Base-by-base conservation (phyloP, 768 basidiomycete species). In the Naganishia vaughanmartiniae region DNA sequence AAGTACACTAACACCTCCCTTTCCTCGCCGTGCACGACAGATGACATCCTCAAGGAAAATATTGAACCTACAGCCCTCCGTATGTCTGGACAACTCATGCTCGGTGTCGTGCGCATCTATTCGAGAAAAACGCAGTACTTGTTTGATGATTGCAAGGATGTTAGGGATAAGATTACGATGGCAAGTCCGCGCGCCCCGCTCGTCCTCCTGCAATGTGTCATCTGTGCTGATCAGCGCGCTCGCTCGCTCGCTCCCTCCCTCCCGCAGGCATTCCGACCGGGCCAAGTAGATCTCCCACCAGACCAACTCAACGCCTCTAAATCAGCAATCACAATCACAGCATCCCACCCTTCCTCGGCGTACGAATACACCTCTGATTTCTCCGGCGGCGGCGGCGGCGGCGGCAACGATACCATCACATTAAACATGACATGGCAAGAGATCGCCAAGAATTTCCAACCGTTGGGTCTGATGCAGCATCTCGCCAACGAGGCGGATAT, bases 111-210 rank as follows among this genome's bases (percentile, higher is more conserved):
- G 66, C 87, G 96, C 68, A 98, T 99, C 77, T 99, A 99, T 82
- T 93, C 92, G 77, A 86, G 95, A 54, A 99, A 99, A 81, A 93
- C 94, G 21, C 96, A 97, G 78, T 99, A 99, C 81, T 86, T 99
- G 3, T 83, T 97, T 73, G 96, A 99, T 77, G 96, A 99, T 79
- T 97, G 95, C 78, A 96, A 96, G 72, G 96, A 99, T 80, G 93
- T 95, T 0, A 83, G 98, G 54, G 84, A 94, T 46, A 93, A 93
- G 81, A 94, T 97, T 57, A 95, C 94, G 82, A 91, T 96, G 89
- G 94, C 92, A 66, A 28, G 77, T 72, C 14, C 42, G 42, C n/a
- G 12, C 11, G 33, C 56, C 33, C 31, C 2, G 54, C 31, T 17
- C n/a, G 4, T 55, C 11, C 19, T 55, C 54, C 15, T 63, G 66